Conservation (phyloP, 2,329 filamentous ascomycete genomes). For the Boeremia lycopersici region DNA sequence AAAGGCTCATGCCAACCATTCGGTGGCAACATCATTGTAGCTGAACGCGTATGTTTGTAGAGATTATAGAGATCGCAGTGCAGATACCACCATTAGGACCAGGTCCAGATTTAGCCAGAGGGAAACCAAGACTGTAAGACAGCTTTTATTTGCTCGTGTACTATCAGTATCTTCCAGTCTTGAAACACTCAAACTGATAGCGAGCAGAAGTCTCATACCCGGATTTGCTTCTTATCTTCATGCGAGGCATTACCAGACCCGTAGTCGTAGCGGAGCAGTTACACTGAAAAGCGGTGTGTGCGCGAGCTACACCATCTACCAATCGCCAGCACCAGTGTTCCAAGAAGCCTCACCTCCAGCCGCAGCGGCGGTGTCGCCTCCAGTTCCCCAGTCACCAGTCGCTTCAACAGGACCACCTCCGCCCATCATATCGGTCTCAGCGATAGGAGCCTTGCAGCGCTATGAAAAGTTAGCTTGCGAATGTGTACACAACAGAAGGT, state of each 20-base stretch:
- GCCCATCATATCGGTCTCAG: conserved; percentile 24
- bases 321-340: conserved; percentile 13
- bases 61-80: no score
- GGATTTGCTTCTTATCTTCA: not conserved
- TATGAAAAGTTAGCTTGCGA: conserved; percentile 20
- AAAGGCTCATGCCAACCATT: no score
- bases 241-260: not conserved
- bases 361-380: conserved; percentile 12
- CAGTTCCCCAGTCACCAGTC: conserved; percentile 18
- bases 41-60: no score
- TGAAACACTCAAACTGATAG: no score
- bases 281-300: not conserved
- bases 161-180: no score
- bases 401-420: conserved; percentile 22
- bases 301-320: not conserved
- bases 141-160: no score
- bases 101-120: no score
- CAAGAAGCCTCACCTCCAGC: conserved; percentile 29
- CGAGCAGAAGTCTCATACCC: no score
- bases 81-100: no score
- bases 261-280: not conserved
- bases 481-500: not conserved
- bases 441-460: conserved; percentile 41
- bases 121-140: no score
- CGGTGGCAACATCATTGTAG: no score